phyloP scores from a whole-genome alignment of 768 basidiomycete genomes.

The Lyophyllum atratum region DNA sequence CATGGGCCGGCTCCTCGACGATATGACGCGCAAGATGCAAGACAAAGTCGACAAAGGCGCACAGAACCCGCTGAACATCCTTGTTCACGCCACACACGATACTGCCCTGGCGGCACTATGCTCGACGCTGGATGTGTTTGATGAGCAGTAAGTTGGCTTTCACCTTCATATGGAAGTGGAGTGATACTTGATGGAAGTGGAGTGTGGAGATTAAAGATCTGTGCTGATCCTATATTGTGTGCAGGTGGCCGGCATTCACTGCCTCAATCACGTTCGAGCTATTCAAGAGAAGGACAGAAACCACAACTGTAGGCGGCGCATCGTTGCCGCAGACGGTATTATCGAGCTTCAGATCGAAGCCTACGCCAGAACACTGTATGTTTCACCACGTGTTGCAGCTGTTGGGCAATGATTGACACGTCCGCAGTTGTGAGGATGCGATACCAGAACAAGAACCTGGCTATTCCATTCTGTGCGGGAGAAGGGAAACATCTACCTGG shows the following conservation, averaged over 20 bases:
- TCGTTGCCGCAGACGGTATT: conserved; percentile 41
- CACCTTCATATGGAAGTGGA: no score
- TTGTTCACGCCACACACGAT: conserved; percentile 75
- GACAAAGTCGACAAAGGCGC: conserved; percentile 48
- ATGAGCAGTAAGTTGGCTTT: conserved; percentile 69
- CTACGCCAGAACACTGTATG: conserved; percentile 47
- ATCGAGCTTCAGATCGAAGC: conserved; percentile 33
- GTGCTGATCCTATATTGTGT: neutral
- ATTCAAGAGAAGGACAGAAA: conserved; percentile 42
- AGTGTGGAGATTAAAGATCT: neutral
- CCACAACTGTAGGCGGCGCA: conserved; percentile 12
- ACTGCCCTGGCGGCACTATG: conserved; percentile 67
- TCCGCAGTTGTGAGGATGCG: conserved; percentile 68
- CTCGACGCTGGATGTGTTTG: conserved; percentile 70
- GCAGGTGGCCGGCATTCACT: conserved; percentile 76
- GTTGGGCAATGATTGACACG: neutral
- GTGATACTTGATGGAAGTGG: neutral
- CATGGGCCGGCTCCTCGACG: conserved; percentile 74
- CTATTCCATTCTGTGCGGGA: conserved; percentile 64
- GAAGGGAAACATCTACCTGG: conserved; percentile 69
- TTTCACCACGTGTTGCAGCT: neutral
- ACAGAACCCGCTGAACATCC: conserved; percentile 57
- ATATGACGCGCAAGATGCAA: conserved; percentile 65
- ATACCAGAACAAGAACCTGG: conserved; percentile 68
- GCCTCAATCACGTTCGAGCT: conserved; percentile 76